Base-by-base conservation (phyloP, 768 basidiomycete genomes). In the Russula emetica region DNA sequence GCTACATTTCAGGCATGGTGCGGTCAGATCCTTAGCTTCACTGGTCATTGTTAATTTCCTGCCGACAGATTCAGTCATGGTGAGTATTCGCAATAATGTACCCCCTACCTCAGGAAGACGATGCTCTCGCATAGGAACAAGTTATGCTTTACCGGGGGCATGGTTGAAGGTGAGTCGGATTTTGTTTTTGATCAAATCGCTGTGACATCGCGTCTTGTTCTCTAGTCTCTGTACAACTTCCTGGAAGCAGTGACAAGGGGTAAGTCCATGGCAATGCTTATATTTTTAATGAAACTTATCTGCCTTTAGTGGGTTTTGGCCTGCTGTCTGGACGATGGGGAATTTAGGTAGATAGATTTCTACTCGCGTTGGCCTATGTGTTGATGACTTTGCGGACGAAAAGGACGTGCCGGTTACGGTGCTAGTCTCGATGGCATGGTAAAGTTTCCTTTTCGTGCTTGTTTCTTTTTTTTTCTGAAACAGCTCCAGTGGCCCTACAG, bases 371-470 rank as follows among this genome's bases (percentile, higher is more conserved):
- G 5, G 53, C 16, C n/a, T 13, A 38, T 32, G 18, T 24, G 9
- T 49, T 57, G 45, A 61, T 24, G 20, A 9, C 26, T 22, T 22
- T 1, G 7, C n/a, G 9, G 40, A 40, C 34, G 6, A 32, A 45
- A 66, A 78, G 88, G 94, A 53, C 83, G 94, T 51, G 92, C 91
- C 28, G 92, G 94, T 24, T 95, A 87, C 72, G 94, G 94, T 69
- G 93, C 91, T 38, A 82, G 83, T 69, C 79, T 93, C 1, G 94
- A 96, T 59, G 93, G 94, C 66, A 82, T 86, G 81, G 86, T 88
- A 74, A 22, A 83, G 52, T 63, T 59, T 52, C 55, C 54, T 59
- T 40, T 56, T 26, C 26, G 24, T 44, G 55, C 38, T 34, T 40
- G 32, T 30, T 16, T 14, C 55, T 58, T 58, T 54, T 66, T 26